phyloP scores from a whole-genome alignment of 2,329 filamentous ascomycete genomes.

The Nakataea oryzae region DNA sequence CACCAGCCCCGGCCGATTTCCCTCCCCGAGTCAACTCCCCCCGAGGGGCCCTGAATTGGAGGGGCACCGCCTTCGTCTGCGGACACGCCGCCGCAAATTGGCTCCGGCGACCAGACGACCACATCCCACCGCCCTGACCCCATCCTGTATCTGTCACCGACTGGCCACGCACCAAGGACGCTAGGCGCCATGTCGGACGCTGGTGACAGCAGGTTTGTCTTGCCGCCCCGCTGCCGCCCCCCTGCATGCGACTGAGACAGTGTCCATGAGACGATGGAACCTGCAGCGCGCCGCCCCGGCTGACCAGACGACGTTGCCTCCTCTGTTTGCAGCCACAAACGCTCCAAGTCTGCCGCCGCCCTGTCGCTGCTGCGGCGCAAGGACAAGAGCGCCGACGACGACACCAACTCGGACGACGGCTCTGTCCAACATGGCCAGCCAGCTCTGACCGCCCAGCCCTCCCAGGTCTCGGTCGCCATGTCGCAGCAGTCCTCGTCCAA shows the following conservation, averaged over 20 bases:
- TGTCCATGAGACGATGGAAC: not conserved
- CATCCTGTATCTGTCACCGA: not conserved
- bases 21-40: not conserved
- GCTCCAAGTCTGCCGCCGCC: constrained; percentile 41
- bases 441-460: constrained; percentile 21
- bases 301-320: not conserved
- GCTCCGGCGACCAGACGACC: not conserved
- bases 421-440: constrained; percentile 19
- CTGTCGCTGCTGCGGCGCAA: constrained; percentile 44
- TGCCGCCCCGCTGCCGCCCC: too few species aligned
- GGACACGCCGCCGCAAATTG: not conserved
- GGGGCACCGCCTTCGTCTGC: not conserved
- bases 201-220: not conserved
- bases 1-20: not conserved
- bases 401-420: constrained; percentile 36
- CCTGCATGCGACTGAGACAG: not conserved
- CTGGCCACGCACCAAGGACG: not conserved
- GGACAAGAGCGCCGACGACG: constrained; percentile 34
- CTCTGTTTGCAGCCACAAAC: constrained; percentile 26
- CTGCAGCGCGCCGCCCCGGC: too few species aligned
- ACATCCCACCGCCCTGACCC: too few species aligned
- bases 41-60: not conserved
- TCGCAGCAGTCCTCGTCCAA: constrained; percentile 24
- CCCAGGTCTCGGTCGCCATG: constrained; percentile 22
- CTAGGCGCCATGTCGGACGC: not conserved